Evolutionary conservation across 371 early-diverging fungal species (phyloP).

Genomic region (Funneliformis caledonium): DNA sequence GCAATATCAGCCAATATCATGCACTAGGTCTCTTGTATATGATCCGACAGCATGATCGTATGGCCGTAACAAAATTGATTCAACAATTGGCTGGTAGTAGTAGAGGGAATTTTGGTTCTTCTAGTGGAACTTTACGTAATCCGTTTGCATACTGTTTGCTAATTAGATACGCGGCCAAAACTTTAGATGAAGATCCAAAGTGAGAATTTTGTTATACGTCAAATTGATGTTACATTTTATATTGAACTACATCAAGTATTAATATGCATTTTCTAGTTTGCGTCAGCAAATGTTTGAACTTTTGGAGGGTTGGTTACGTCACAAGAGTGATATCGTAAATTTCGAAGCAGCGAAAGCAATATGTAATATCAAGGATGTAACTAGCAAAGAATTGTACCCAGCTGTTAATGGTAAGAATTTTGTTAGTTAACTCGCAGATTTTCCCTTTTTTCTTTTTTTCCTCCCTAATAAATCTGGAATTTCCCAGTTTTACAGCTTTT

Average conservation of each 20-base stretch:
- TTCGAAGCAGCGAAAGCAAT: slow-evolving; percentile 98
- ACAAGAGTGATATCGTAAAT: slow-evolving; percentile 96
- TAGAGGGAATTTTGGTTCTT: slow-evolving; percentile 54
- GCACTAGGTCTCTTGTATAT: slow-evolving; percentile 94
- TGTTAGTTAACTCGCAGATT: background rate
- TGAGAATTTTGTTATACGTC: slow-evolving; percentile 41
- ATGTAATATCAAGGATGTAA: slow-evolving; percentile 85
- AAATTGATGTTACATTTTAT: background rate
- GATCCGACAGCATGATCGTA: slow-evolving; percentile 94
- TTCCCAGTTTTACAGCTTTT: slow-evolving; percentile 83
- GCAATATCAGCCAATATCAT: slow-evolving; percentile 94
- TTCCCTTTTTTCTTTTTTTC: background rate
- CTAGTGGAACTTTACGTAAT: slow-evolving; percentile 68
- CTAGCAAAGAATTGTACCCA: slow-evolving; percentile 85
- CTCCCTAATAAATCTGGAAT: background rate
- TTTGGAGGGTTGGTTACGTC: slow-evolving; percentile 89
- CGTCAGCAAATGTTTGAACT: slow-evolving; percentile 75
- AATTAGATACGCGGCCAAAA: slow-evolving; percentile 91
- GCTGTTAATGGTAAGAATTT: slow-evolving; percentile 76
- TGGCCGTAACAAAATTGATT: slow-evolving; percentile 96
- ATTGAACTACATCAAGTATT: background rate
- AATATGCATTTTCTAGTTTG: slow-evolving; percentile 56
- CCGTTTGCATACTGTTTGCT: slow-evolving; percentile 92
- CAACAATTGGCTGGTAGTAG: slow-evolving; percentile 79
- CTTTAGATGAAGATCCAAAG: slow-evolving; percentile 90